Evolutionary conservation across 1,284 basidiomycete genomes (phyloP).

Genomic region (Xerocomus amazonicus): DNA sequence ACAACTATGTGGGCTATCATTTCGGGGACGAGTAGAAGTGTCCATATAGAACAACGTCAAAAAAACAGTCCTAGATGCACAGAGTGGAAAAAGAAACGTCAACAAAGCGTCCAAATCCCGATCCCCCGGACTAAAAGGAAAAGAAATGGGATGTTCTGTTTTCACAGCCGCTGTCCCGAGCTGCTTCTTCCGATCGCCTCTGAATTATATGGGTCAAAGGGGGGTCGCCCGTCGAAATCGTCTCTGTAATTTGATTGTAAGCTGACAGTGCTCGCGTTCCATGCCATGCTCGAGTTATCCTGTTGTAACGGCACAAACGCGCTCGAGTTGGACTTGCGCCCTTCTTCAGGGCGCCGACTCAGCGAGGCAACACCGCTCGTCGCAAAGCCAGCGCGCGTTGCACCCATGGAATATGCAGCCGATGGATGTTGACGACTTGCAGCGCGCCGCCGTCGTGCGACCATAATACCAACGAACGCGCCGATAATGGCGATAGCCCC

Average conservation of each 20-base stretch:
- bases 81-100: too few relatives aligned
- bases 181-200: slow-evolving; percentile 28
- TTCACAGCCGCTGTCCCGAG: slow-evolving; percentile 24
- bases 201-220: slow-evolving; percentile 31
- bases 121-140: not conserved
- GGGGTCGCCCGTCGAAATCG: slow-evolving; percentile 27
- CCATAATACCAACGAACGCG: slow-evolving; percentile 44
- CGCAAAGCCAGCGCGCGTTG: slow-evolving; percentile 29
- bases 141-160: slow-evolving; percentile 9
- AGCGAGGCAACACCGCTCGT: slow-evolving; percentile 27
- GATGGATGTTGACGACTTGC: slow-evolving; percentile 32
- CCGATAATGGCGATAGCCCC: slow-evolving; percentile 48
- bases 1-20: too few relatives aligned
- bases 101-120: too few relatives aligned
- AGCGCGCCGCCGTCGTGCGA: slow-evolving; percentile 44
- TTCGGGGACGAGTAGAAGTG: too few relatives aligned
- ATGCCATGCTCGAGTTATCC: slow-evolving; percentile 48
- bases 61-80: too few relatives aligned
- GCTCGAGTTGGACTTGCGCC: slow-evolving; percentile 49
- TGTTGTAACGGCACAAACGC: slow-evolving; percentile 58
- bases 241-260: slow-evolving; percentile 45
- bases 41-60: too few relatives aligned
- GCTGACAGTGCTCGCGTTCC: slow-evolving; percentile 47
- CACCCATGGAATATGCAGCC: slow-evolving; percentile 37
- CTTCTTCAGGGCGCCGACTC: slow-evolving; percentile 15